Evolutionary conservation across 805 yeast species (phyloP).

Genomic region (Tetrapisispora phaffii): DNA sequence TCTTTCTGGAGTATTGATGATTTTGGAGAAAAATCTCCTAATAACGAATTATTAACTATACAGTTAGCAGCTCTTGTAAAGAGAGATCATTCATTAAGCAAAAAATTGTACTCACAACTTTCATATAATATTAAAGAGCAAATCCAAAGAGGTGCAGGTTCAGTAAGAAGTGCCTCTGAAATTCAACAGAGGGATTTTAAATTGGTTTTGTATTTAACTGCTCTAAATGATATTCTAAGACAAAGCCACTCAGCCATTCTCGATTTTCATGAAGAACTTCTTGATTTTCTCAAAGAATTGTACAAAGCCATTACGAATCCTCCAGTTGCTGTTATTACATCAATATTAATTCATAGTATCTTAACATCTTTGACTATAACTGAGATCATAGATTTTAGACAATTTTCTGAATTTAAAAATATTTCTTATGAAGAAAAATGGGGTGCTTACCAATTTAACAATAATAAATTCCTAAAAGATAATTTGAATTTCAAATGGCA

Average conservation of each 20-base stretch:
- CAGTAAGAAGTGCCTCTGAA: constrained; percentile 53
- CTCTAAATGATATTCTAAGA: constrained; percentile 60
- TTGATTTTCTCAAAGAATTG: constrained; percentile 27
- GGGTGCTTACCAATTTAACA: constrained; percentile 65
- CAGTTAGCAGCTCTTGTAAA: constrained; percentile 64
- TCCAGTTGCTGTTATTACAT: constrained; percentile 46
- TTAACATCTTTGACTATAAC: constrained; percentile 55
- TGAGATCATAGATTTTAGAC: constrained; percentile 45
- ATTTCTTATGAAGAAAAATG: constrained; percentile 41
- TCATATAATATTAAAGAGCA: constrained; percentile 50
- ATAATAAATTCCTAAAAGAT: constrained; percentile 37
- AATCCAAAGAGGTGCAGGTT: constrained; percentile 72
- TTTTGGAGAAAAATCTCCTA: constrained; percentile 47
- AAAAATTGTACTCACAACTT: constrained; percentile 20
- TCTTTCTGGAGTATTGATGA: constrained; percentile 42
- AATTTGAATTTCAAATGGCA: constrained; percentile 66
- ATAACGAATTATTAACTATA: constrained; percentile 58
- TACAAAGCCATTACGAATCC: constrained; percentile 35
- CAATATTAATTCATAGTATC: constrained; percentile 58
- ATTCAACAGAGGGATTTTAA: constrained; percentile 70
- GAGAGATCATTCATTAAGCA: constrained; percentile 34
- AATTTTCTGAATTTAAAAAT: constrained; percentile 39
- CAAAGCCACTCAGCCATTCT: constrained; percentile 51
- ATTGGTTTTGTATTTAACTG: constrained; percentile 58
- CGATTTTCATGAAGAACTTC: constrained; percentile 36